Evolutionary conservation across 192 early-diverging fungal species (phyloP).

Genomic region (Phycomyces blakesleeanus): DNA sequence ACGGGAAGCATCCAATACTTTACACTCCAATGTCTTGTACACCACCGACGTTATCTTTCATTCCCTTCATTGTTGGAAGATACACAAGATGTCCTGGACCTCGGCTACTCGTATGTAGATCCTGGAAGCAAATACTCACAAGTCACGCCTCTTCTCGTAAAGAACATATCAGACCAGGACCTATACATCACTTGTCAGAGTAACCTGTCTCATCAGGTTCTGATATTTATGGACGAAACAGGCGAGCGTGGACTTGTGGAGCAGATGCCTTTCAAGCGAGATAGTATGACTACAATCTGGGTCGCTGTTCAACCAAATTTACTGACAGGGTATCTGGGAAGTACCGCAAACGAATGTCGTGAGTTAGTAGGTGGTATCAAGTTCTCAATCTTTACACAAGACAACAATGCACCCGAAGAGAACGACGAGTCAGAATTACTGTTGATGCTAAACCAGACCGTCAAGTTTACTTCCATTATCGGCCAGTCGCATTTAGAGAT

Average conservation of each 20-base stretch:
- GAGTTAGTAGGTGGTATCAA: conserved; percentile 78
- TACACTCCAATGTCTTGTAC: conserved; percentile 49
- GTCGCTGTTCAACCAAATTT: conserved; percentile 75
- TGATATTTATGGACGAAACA: conserved; percentile 65
- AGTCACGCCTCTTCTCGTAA: conserved; percentile 61
- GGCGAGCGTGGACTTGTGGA: conserved; percentile 49
- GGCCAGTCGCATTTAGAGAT: conserved; percentile 74
- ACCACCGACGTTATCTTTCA: conserved; percentile 51
- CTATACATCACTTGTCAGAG: conserved; percentile 70
- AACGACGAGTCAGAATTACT: conserved; percentile 34
- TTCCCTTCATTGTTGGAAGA: conserved; percentile 62
- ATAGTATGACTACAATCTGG: conserved; percentile 58
- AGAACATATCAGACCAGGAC: conserved; percentile 68
- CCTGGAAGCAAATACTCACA: conserved; percentile 68
- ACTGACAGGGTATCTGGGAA: conserved; percentile 39
- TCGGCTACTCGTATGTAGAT: conserved; percentile 82
- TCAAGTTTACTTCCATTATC: conserved; percentile 78
- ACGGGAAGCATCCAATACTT: conserved; percentile 37
- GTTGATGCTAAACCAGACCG: conserved; percentile 63
- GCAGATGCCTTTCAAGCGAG: conserved; percentile 48
- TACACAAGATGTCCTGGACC: conserved; percentile 57
- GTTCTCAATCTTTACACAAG: conserved; percentile 60
- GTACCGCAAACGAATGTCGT: conserved; percentile 48
- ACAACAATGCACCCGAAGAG: conserved; percentile 21
- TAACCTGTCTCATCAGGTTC: conserved; percentile 76